Conservation (phyloP, 495 filamentous ascomycete genomes). For the Mytilinidion resinicola region DNA sequence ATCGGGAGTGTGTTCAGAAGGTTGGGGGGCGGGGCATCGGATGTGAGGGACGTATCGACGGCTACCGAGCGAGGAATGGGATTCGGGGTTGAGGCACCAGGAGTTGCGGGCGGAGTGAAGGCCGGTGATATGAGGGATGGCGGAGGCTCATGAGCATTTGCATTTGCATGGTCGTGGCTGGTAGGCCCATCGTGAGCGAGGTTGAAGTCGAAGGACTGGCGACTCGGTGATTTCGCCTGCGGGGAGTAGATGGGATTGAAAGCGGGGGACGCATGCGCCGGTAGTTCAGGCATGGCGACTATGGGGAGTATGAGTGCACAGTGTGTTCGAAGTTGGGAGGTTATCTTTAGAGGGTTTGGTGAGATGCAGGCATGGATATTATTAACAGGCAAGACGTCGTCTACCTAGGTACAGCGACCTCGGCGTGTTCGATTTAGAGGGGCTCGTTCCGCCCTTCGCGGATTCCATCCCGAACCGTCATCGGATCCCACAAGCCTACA, state of each 20-base stretch:
- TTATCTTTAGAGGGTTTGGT: background rate
- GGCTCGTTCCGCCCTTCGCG: too few relatives aligned
- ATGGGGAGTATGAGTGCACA: background rate
- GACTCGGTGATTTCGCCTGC: constrained; percentile 17
- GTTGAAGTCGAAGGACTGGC: constrained; percentile 24
- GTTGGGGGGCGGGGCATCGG: constrained; percentile 9
- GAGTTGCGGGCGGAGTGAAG: constrained; percentile 41
- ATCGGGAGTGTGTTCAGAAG: constrained; percentile 34
- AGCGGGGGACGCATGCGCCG: constrained; percentile 37
- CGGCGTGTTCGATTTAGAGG: too few relatives aligned
- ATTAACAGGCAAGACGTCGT: too few relatives aligned
- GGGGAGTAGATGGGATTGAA: constrained; percentile 31
- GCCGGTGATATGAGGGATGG: constrained; percentile 39
- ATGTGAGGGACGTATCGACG: constrained; percentile 22
- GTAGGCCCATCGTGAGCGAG: constrained; percentile 11
- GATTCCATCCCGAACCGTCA: too few relatives aligned
- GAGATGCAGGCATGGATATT: background rate
- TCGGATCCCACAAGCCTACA: too few relatives aligned
- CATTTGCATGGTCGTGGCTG: background rate
- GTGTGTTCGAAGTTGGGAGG: background rate
- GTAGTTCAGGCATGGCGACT: constrained; percentile 29
- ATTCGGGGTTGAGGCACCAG: constrained; percentile 29
- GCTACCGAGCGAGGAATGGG: constrained; percentile 30
- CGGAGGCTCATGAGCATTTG: constrained; percentile 12
- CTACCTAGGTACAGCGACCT: too few relatives aligned